These are phyloP conservation scores for Cercophora sp. DNA, from an alignment of 495 filamentous ascomycete species.

Conservation along the genomic window DNA sequence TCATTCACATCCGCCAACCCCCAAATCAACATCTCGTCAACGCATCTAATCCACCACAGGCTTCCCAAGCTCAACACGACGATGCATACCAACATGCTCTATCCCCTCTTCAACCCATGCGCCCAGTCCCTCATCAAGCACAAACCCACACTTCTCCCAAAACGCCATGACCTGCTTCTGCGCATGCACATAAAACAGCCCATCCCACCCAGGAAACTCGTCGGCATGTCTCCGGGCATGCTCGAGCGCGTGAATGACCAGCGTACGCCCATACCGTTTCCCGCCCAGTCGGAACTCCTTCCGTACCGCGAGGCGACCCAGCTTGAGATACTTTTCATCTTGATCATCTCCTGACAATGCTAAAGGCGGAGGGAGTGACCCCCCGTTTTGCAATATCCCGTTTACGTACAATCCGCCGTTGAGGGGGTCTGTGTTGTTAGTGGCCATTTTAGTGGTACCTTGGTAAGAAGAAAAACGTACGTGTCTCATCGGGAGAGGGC, in stretches of 20 bases:
- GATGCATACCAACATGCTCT: conserved; percentile 77
- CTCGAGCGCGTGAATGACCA: no score
- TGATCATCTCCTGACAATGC: no score
- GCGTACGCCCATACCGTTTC: no score
- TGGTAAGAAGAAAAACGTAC: not conserved
- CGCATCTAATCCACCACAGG: no score
- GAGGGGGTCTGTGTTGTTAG: no score
- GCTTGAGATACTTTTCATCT: conserved; percentile 73
- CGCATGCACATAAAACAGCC: conserved; percentile 71
- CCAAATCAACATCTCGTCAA: no score
- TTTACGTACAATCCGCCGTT: no score
- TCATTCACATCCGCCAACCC: no score
- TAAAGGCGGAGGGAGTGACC: not conserved
- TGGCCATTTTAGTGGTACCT: not conserved
- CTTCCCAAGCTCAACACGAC: not conserved
- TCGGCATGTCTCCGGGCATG: conserved; percentile 5
- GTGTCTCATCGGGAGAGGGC: no score
- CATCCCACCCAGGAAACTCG: conserved; percentile 54
- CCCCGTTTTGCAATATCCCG: not conserved
- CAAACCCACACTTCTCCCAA: conserved; percentile 67
- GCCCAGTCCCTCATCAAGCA: conserved; percentile 64
- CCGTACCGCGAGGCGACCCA: conserved; percentile 71
- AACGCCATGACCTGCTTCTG: conserved; percentile 57
- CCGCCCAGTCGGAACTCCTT: conserved; percentile 60
- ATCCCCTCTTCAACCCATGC: conserved; percentile 82